Base-by-base conservation (phyloP, 176 grass and related monocot genomes). In the Dendrocalamus sinicus region DNA sequence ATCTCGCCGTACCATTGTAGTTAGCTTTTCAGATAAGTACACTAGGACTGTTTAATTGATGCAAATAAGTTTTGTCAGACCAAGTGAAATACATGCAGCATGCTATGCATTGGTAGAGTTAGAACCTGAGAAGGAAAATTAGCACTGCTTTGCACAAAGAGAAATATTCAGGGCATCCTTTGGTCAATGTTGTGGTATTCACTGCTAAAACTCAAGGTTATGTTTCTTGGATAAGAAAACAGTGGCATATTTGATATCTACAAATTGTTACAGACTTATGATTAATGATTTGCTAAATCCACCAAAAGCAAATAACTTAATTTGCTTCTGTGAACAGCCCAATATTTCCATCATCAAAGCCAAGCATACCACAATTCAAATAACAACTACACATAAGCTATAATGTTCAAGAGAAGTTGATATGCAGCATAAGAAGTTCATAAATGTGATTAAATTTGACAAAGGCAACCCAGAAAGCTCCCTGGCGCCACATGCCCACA, bases 261-360 rank as follows among this genome's bases (percentile, higher is more conserved):
- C n/a, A 55, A 59, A 59, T 55, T 70, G 30, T 65, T 45, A 26
- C 2, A 53, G 46, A 12, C 11, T 47, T 47, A 47, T 1, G 9
- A 6, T 57, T 89, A 84, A 79, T 73, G 17, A 17, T 63, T 65
- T 66, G n/a, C 22, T 65, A 58, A 23, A 55, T 72, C n/a, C 4
- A 60, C 8, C 8, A n/a, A 4, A 76, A 47, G 54, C 22, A 77
- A 77, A 70, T 51, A 30, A 32, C 23, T 54, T 81, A 12, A 40
- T 79, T 67, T 47, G 12, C 17, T 58, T 75, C 35, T 81, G 15
- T 43, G 14, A n/a, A 70, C 50, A 23, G 11, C 23, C 4, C n/a
- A 54, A 32, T 14, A 72, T 60, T 72, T 58, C 35, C 51, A 41
- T 51, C 2, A 47, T 47, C 37, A 28, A 17, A 79, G 28, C 28